These are phyloP conservation scores for Phoenix dactylifera DNA, from an alignment of 176 grass and related monocot genomes.

Conservation along the genomic window DNA sequence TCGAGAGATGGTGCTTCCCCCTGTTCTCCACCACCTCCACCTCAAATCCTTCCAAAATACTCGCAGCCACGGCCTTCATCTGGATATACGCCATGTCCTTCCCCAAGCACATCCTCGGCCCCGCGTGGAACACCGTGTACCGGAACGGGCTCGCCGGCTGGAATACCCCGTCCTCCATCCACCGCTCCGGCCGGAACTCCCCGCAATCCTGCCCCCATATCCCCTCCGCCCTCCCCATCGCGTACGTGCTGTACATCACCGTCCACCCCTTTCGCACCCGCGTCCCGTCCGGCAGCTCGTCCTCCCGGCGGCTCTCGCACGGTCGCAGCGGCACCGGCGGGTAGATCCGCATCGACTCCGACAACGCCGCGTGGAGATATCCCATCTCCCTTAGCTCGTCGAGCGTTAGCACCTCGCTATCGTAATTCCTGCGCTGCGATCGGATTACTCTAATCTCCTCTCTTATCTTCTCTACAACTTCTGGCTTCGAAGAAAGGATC, in stretches of 20 bases:
- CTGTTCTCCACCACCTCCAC: slow-evolving; percentile 11
- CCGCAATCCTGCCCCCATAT: slow-evolving; percentile 31
- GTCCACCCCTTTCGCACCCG: slow-evolving; percentile 29
- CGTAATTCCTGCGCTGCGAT: not conserved
- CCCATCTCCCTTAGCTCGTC: slow-evolving; percentile 30
- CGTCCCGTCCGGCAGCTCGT: slow-evolving; percentile 39
- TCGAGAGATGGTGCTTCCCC: slow-evolving; percentile 4
- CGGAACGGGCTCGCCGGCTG: slow-evolving; percentile 18
- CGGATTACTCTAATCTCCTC: slow-evolving; percentile 15
- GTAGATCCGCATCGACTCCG: slow-evolving; percentile 33
- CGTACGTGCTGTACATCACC: slow-evolving; percentile 19
- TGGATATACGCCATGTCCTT: slow-evolving; percentile 40
- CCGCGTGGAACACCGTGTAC: slow-evolving; percentile 21
- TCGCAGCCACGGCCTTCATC: slow-evolving; percentile 29
- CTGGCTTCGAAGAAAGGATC: slow-evolving; percentile 13
- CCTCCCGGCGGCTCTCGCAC: slow-evolving; percentile 31
- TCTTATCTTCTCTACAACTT: slow-evolving; percentile 9
- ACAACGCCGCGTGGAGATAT: slow-evolving; percentile 30
- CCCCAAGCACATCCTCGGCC: slow-evolving; percentile 27
- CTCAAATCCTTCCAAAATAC: slow-evolving; percentile 32
- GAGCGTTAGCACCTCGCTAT: slow-evolving; percentile 3
- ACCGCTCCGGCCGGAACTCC: slow-evolving; percentile 27
- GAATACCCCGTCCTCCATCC: slow-evolving; percentile 23
- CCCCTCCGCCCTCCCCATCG: slow-evolving; percentile 21
- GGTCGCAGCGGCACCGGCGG: slow-evolving; percentile 28